Evolutionary conservation across 2,329 filamentous ascomycete genomes (phyloP), one percentile per base, ranked within the genome.

Genomic region (Aspergillus glaucus): DNA sequence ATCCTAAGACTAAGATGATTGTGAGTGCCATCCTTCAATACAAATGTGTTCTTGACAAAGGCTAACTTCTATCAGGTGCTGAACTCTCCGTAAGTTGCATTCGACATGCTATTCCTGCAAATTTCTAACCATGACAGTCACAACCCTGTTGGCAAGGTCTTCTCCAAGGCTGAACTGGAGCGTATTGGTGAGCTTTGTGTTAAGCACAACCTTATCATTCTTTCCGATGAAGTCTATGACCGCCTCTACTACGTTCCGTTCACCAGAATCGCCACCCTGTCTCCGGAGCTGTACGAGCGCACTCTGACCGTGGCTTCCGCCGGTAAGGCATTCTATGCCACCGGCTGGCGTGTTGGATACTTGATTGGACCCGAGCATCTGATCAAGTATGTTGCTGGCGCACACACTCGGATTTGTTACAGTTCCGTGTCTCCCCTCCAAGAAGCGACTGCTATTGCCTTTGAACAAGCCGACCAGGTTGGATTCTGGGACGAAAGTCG

Each of bases 271-370:
- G 88, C 88, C 21, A 96, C 90, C 0, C 75, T 98, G 15, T 95
- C 89, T 0, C 90, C 91, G 0, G 90, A 96, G 67, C 83, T 97
- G 45, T 90, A 90, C 59, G 82, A 82, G 50, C 79, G 95, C 57
- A 97, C 93, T 4, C 72, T 98, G 44, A 97, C 93, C 0, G 93
- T 98, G 26, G 93, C 93, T 17, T 95, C 90, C 0, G 93, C 90
- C 1, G 93, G 93, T 60, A 98, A 98, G 79, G 94, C 93, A 76
- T 98, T 98, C 71, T 97, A 97, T 65, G 89, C 88, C 49, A 98
- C 93, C 0, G 93, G 93, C 43, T 98, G 93, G 93, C 85, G 93
- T 50, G 91, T 97, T 57, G 88, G 93, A 48, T 98, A 92, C 84
- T 76, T 98, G 34, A 93, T 97, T 63, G 93, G 93, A 0, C 89